Percentiles rank a stretch among this genome's conserved stretches.
These are phyloP conservation scores for Manihot esculenta DNA, from an alignment of 441 rosid species.

Conservation along the genomic window DNA sequence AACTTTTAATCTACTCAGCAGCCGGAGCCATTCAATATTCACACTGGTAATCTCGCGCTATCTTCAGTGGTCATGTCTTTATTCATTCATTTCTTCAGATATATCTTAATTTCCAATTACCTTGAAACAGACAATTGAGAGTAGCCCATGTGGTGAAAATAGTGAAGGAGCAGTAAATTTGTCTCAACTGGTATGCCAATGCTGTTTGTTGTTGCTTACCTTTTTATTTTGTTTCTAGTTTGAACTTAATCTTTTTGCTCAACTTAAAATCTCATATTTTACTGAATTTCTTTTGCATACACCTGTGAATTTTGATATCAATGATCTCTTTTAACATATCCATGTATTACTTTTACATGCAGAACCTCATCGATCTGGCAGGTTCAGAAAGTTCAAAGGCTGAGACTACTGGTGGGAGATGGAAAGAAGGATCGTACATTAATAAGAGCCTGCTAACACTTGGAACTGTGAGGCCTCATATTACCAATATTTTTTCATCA, in stretches of 20 bases:
- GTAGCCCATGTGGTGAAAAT: constrained; percentile 82
- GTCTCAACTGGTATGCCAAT: constrained; percentile 74
- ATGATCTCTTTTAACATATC: constrained; percentile 34
- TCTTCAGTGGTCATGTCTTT: background rate
- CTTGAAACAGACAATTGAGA: constrained; percentile 78
- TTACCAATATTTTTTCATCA: constrained; percentile 8
- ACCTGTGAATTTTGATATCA: background rate
- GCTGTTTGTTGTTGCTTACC: constrained; percentile 13
- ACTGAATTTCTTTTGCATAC: background rate
- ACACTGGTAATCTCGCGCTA: constrained; percentile 63
- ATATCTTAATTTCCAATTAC: constrained; percentile 16
- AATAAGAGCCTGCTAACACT: constrained; percentile 97
- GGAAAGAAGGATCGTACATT: constrained; percentile 97
- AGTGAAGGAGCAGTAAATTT: constrained; percentile 84
- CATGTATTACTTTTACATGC: constrained; percentile 54
- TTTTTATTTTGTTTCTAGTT: constrained; percentile 13
- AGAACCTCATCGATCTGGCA: constrained; percentile 99
- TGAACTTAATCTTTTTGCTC: constrained; percentile 1
- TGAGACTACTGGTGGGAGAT: constrained; percentile 89
- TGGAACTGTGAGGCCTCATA: constrained; percentile 79
- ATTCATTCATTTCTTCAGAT: constrained; percentile 3
- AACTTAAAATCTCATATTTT: background rate
- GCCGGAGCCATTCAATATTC: constrained; percentile 99
- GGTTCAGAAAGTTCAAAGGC: constrained; percentile 99
- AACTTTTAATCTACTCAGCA: constrained; percentile 93